Evolutionary conservation across 495 filamentous ascomycete species (phyloP), one percentile per base, ranked within the genome.

Genomic region (Xylaria grammica): DNA sequence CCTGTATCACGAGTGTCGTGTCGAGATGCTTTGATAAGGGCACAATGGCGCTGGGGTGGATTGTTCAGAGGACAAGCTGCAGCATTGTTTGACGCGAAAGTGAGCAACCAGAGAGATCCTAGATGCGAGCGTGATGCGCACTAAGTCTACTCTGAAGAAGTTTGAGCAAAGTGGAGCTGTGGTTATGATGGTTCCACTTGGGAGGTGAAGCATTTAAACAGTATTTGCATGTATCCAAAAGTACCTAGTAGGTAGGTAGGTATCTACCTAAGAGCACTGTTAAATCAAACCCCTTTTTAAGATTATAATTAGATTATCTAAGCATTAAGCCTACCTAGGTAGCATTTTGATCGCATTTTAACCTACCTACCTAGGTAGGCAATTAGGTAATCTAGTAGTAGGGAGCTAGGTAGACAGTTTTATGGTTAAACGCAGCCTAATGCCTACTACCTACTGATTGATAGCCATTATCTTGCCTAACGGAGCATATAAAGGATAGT

Each of bases 71-170:
- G 48, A 11, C 34, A 29, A 42, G 26, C 44, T 30, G 53, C 53
- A 63, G 51, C 61, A 64, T 64, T 20, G 53, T 51, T 51, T 50
- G 62, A 3, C 52, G 62, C 62, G 53, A 52, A 57, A 64, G 13
- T 11, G 24, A 51, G 36, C 45, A 58, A 44, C 44, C n/a, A 45
- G 22, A 29, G 7, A 44, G 20, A 38, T 40, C 42, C 34, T 11
- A 30, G 36, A 32, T 4, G 19, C 10, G 44, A 20, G 15, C 19
- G 45, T 38, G 51, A 27, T 62, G 48, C 59, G 30, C 38, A 50
- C 26, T 48, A 26, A 22, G 34, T 64, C 52, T 53, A 52, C 38
- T 9, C 60, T 46, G 52, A 40, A 56, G 62, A 64, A 64, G 62
- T 58, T 64, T 64, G 50, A 64, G 52, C 19, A 26, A n/a, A 40